These are phyloP conservation scores for Aspergillus funiculosus DNA, from an alignment of 495 filamentous ascomycete genomes.

Conservation along the genomic window DNA sequence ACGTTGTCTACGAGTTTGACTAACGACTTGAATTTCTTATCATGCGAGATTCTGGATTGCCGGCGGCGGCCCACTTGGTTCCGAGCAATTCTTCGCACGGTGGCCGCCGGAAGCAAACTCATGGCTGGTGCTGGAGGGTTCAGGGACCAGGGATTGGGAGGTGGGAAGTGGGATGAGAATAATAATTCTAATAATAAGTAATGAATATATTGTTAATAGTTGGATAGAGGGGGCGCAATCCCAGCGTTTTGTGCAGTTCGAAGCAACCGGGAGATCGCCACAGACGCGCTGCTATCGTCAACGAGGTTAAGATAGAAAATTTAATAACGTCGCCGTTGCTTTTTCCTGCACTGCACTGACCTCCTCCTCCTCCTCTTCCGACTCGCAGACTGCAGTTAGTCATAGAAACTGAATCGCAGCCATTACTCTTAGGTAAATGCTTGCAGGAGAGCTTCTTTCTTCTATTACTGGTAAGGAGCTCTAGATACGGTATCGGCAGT, in stretches of 20 bases:
- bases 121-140: too few species aligned
- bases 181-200: too few species aligned
- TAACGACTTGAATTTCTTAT: constrained; percentile 27
- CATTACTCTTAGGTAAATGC: neutral
- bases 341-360: neutral
- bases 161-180: too few species aligned
- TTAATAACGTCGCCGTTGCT: neutral
- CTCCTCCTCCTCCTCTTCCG: neutral
- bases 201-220: too few species aligned
- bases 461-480: too few species aligned
- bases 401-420: constrained; percentile 1
- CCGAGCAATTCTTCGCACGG: constrained; percentile 5
- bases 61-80: constrained; percentile 18
- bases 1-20: constrained; percentile 10
- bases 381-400: neutral
- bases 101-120: neutral
- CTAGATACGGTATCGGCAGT: neutral
- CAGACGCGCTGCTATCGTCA: neutral
- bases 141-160: too few species aligned
- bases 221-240: too few species aligned
- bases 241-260: too few species aligned
- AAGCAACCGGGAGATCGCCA: too few species aligned
- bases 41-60: constrained; percentile 13
- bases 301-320: too few species aligned
- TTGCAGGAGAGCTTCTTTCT: too few species aligned